Conservation (phyloP, 75 land plant species). For the Selaginella tamariscina region DNA sequence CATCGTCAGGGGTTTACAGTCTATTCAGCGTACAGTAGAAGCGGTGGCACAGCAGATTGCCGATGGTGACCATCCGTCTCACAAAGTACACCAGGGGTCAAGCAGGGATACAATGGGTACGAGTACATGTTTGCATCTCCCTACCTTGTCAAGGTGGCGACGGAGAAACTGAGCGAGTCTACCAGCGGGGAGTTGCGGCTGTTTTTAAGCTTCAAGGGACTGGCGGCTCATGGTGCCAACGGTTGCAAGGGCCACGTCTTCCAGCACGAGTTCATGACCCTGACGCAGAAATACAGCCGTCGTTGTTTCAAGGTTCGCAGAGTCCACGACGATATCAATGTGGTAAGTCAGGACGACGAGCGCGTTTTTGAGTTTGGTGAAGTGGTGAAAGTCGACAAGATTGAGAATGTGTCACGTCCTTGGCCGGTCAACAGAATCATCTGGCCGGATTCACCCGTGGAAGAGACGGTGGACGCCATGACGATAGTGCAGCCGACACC, state of each 20-base stretch:
- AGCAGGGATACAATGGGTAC: slow-evolving; percentile 1
- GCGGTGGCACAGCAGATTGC: not conserved
- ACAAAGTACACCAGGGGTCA: slow-evolving; percentile 1
- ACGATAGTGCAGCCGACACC: slow-evolving; percentile 4
- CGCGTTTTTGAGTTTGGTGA: slow-evolving; percentile 1
- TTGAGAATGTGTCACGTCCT: slow-evolving; percentile 3
- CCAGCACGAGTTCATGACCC: slow-evolving; percentile 4
- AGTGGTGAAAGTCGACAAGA: slow-evolving; percentile 3
- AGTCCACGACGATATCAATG: slow-evolving; percentile 3
- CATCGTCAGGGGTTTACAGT: not conserved
- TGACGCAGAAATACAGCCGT: slow-evolving; percentile 1
- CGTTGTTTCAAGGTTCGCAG: slow-evolving; percentile 1
- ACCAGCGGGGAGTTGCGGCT: slow-evolving; percentile 1
- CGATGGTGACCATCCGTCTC: slow-evolving; percentile 4
- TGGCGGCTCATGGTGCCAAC: slow-evolving; percentile 2
- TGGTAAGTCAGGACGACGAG: slow-evolving; percentile 1
- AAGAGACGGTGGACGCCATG: slow-evolving; percentile 1
- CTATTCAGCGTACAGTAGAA: slow-evolving; percentile 1
- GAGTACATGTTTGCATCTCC: slow-evolving; percentile 3
- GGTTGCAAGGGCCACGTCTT: slow-evolving; percentile 4
- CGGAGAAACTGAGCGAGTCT: slow-evolving; percentile 1
- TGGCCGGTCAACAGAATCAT: slow-evolving; percentile 3
- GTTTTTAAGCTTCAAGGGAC: slow-evolving; percentile 3
- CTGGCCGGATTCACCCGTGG: slow-evolving; percentile 1
- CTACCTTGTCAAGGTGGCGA: slow-evolving; percentile 1